Evolutionary conservation across 805 yeast species (phyloP).

Genomic region (Ogataea pini): DNA sequence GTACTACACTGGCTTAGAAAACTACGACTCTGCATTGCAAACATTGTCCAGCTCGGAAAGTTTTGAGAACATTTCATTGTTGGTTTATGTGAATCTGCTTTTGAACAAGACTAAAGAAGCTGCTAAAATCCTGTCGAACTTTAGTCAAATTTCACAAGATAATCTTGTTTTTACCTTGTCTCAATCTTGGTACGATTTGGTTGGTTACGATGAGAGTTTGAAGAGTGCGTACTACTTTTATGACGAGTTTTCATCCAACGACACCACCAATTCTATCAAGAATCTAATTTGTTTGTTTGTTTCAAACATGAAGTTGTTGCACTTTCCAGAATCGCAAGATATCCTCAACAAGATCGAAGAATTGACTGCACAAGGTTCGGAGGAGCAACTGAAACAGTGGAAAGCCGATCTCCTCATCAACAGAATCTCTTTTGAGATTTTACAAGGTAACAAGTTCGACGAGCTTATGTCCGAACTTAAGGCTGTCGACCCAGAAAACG

Average conservation of each 20-base stretch:
- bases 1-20: conserved; percentile 36
- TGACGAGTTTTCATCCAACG: conserved; percentile 76
- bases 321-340: conserved; percentile 81
- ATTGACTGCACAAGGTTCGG: conserved; percentile 9
- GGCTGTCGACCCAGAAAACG: conserved; percentile 46
- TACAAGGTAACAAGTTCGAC: conserved; percentile 43
- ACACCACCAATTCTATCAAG: conserved; percentile 43
- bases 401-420: conserved; percentile 58
- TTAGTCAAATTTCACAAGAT: conserved; percentile 61
- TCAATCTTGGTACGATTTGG: conserved; percentile 61
- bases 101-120: conserved; percentile 49
- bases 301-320: conserved; percentile 74
- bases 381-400: conserved; percentile 22
- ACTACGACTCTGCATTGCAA: conserved; percentile 44
- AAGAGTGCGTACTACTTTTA: conserved; percentile 60
- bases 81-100: conserved; percentile 42
- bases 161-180: conserved; percentile 74
- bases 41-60: conserved; percentile 36
- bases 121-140: conserved; percentile 42
- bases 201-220: conserved; percentile 45
- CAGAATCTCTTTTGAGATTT: conserved; percentile 60
- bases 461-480: conserved; percentile 41
- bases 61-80: conserved; percentile 40
- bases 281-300: conserved; percentile 65
- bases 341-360: conserved; percentile 46